Evolutionary conservation across 805 yeast species (phyloP), one percentile per base, ranked within the genome.

Genomic region (Lipomyces mesembrius): DNA sequence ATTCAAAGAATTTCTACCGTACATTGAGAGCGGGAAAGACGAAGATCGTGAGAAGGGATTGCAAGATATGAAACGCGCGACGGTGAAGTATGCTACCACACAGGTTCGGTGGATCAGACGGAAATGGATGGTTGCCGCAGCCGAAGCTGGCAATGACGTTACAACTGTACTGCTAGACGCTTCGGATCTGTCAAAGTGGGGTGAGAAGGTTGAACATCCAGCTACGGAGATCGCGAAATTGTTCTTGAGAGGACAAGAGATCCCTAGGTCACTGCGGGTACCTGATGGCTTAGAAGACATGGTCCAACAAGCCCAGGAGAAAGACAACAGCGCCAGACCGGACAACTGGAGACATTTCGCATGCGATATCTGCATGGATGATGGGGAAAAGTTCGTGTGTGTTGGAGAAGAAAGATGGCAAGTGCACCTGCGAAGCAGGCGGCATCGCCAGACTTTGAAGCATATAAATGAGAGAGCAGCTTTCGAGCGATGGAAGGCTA

Each of bases 21-120:
- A 90, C 89, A 72, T 86, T 29, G 25, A 57, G 9, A 67, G 68
- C 20, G 72, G 74, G 2, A 65, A 75, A 7, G 76, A 73, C 0
- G 65, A 70, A 0, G 69, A 68, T 71, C 17, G 83, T 83, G 61
- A 75, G 3, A 80, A 78, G 2, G 86, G 94, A 9, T 79, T 88
- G 2, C 89, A 85, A 12, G 81, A 85, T 43, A 95, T 95, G 98
- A 93, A 94, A 75, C 78, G 85, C 0, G 82, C 89, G 54, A 95
- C 99, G 0, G 79, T 97, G 63, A 90, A 88, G 74, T 95, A 95
- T 77, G 97, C 98, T 0, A 88, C 87, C 69, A 84, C 84, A 68
- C 99, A 95, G 75, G 87, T 92, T 12, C 92, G 92, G 75, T 95
- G 98, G 98, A 92, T 95, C 68, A 83, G 84, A 59, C 90, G 89